Base-by-base conservation (phyloP, 1,139 yeast genomes). In the Pichia sp. region DNA sequence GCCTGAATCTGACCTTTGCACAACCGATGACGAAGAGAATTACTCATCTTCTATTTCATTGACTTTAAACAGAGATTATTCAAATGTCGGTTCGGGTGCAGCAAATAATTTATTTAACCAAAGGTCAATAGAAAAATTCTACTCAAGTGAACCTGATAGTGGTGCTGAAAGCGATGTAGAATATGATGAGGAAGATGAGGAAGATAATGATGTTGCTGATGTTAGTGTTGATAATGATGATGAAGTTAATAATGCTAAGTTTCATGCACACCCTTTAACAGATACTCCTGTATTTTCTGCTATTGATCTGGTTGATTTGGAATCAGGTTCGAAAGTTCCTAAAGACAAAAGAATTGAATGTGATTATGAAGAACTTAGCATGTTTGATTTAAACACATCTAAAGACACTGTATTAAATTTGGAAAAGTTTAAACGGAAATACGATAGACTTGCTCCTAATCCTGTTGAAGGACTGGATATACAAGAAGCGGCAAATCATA, bases 121-220 rank as follows among this genome's bases (percentile, higher is more conserved):
- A n/a, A n/a, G n/a, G n/a, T n/a, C n/a, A n/a, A 26, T 18, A 27
- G 23, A 22, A 24, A 14, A 18, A n/a, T 11, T 19, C 7, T n/a
- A 13, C 19, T 16, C 6, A 5, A 33, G 6, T 10, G n/a, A 15
- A 16, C 26, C 18, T 19, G 21, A 29, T 24, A 26, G 20, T 38
- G 59, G 54, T 16, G 52, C 49, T 28, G 60, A 56, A 29, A 64
- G 58, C 23, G 52, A 51, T 8, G 46, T 41, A 13, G 45, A 43
- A 16, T 10, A 14, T 5, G 25, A 26, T 38, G 44, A 32, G 31
- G 38, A 31, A 15, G 31, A 30, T 7, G 27, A 28, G 6, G 41
- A 38, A 10, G 19, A 35, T 22, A 22, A 9, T 14, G 32, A 37
- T n/a, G 15, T n/a, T 11, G 15, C 29, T 14, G 52, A 51, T 8